Percentiles rank a stretch among this genome's conserved stretches.
Evolutionary conservation across 139 green algal species (phyloP).

Genomic region (Trebouxia sp.): DNA sequence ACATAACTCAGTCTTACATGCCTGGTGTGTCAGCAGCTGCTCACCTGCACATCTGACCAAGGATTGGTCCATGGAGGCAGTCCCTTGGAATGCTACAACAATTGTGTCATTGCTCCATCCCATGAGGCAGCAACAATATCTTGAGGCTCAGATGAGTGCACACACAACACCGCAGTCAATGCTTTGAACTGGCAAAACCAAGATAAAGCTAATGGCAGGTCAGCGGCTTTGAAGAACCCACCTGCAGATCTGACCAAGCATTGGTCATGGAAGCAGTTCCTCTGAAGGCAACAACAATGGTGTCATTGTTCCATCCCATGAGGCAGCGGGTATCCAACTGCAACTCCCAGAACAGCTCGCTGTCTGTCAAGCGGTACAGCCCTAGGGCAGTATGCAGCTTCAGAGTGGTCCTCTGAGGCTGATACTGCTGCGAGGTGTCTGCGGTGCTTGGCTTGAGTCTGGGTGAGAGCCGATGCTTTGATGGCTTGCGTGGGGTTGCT

Average conservation of each 20-base stretch:
- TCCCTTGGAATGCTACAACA: slow-evolving; percentile 35
- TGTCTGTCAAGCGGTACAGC: slow-evolving; percentile 24
- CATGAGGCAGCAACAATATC: slow-evolving; percentile 31
- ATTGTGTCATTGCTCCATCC: slow-evolving; percentile 30
- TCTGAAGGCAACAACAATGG: slow-evolving; percentile 33
- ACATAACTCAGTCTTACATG: no score
- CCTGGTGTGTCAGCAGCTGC: neutral
- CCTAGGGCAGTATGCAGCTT: slow-evolving; percentile 1
- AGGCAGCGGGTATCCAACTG: slow-evolving; percentile 27
- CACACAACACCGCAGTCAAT: neutral
- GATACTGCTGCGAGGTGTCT: neutral
- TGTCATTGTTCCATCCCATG: slow-evolving; percentile 32
- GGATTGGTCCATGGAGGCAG: slow-evolving; percentile 35
- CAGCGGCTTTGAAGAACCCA: neutral
- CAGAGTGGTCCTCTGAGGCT: neutral
- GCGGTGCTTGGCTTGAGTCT: neutral
- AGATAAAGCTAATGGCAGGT: neutral
- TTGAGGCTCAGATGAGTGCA: no score
- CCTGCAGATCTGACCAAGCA: slow-evolving; percentile 34
- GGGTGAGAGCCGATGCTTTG: neutral
- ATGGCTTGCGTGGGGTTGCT: neutral
- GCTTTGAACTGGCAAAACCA: neutral
- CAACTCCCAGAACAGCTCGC: slow-evolving; percentile 35
- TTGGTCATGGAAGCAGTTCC: slow-evolving; percentile 37
- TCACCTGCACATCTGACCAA: slow-evolving; percentile 33